Base-by-base conservation (phyloP, 2,329 filamentous ascomycete species). In the Parafenestella ontariensis region DNA sequence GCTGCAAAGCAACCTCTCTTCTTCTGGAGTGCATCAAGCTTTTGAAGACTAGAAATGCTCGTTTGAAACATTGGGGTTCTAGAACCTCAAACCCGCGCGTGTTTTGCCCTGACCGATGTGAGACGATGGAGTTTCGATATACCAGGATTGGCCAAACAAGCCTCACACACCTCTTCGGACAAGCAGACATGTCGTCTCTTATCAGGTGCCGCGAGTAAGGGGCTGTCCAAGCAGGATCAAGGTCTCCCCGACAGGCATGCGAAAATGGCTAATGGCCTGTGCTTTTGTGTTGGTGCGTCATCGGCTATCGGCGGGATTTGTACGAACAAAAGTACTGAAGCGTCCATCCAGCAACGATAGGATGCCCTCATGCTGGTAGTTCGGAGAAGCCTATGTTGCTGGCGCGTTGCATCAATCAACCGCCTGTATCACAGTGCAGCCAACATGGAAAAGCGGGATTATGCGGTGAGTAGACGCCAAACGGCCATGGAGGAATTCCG, bases 361-460 rank as follows among this genome's bases (percentile, higher is more conserved):
- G 40, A 74, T 73, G 71, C 58, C 54, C 65, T 60, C 60, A 74
- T 74, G 72, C 66, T 67, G 37, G 51, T 68, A 67, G 65, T 56
- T 46, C 61, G 54, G 10, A 64, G 53, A 58, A 61, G 55, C 48
- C 41, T 64, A 58, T 59, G 54, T 48, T 58, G 37, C 41, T 52
- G 60, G 58, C 61, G 48, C 41, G 41, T 24, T 37, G 39, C 21
- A 18, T 42, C 57, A 48, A 52, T 53, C 53, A 23, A 24, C 47
- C 69, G 64, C 41, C 54, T 42, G 8, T 44, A 61, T 21, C 61
- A 65, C 33, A 69, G 51, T 37, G 42, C 49, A 1, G 29, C 54
- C 41, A 61, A 31, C 29, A 74, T 74, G 72, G 69, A 62, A 59
- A 66, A 66, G 45, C 66, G 73, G 34, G 72, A 76, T 61, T 76